Conservation (phyloP, 169 alveolate genomes). For the Babesia bovis region DNA sequence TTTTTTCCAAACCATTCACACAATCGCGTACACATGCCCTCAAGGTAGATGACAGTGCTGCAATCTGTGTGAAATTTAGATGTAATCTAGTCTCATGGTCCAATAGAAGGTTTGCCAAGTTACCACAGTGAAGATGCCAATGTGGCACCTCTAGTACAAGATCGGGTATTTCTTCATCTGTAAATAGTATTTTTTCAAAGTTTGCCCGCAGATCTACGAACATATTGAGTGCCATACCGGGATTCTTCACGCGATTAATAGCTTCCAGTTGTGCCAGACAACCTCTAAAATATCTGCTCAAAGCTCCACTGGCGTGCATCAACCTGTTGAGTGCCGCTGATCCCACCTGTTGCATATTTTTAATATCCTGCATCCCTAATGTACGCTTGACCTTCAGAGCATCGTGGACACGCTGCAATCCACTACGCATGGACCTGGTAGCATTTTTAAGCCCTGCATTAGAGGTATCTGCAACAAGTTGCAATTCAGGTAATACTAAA, state of each 20-base stretch:
- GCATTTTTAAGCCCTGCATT: constrained; percentile 15
- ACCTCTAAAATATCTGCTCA: constrained; percentile 23
- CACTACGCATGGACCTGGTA: constrained; percentile 45
- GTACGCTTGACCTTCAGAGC: constrained; percentile 30
- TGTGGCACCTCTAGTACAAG: constrained; percentile 58
- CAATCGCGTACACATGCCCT: constrained; percentile 2
- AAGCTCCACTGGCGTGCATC: constrained; percentile 35
- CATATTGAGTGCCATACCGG: constrained; percentile 58
- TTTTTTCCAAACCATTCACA: background rate
- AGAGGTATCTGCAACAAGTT: constrained; percentile 34
- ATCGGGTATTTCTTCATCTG: constrained; percentile 53
- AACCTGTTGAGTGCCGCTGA: constrained; percentile 48
- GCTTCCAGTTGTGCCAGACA: constrained; percentile 35
- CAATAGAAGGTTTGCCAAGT: constrained; percentile 46
- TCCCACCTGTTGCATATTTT: constrained; percentile 41
- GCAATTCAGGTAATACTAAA: constrained; percentile 56
- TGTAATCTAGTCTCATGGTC: constrained; percentile 37
- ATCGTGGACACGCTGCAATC: constrained; percentile 37
- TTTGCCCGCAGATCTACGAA: constrained; percentile 42
- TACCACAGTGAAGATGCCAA: constrained; percentile 60
- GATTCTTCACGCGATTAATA: constrained; percentile 23
- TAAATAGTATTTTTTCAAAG: constrained; percentile 47
- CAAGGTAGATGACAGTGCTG: constrained; percentile 2
- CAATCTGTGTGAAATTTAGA: background rate
- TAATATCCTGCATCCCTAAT: constrained; percentile 21